A percentile compares a stretch with the other conserved stretches of the same genome.
Evolutionary conservation across 2,329 filamentous ascomycete genomes (phyloP).

Genomic region (Colletotrichum sp.): DNA sequence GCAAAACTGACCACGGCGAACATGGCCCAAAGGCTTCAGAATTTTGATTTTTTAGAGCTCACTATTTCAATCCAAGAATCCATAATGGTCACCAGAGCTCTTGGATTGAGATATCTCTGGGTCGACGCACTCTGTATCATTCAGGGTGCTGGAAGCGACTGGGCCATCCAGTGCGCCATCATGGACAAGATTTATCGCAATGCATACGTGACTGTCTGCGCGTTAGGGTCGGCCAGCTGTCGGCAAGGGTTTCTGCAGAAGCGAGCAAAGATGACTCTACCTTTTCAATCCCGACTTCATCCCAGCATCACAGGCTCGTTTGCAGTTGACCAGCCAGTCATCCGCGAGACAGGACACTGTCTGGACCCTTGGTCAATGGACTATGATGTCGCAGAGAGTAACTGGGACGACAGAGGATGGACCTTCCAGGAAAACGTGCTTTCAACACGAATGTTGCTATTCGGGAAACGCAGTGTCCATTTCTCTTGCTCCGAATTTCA

Average conservation of each 20-base stretch:
- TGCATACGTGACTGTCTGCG: not conserved
- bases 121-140: not conserved
- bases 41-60: not conserved
- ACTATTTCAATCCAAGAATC: not conserved
- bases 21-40: not conserved
- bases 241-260: not conserved
- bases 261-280: not conserved
- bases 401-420: not conserved
- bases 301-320: not conserved
- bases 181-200: not conserved
- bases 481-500: not conserved
- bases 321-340: not conserved
- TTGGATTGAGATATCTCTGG: not conserved
- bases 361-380: not conserved
- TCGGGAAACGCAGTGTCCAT: not conserved
- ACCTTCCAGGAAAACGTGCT: not conserved
- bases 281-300: not conserved
- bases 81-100: not conserved
- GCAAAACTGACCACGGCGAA: not conserved
- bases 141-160: not conserved
- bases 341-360: not conserved
- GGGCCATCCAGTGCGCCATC: not conserved
- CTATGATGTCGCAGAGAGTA: not conserved
- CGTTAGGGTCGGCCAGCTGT: not conserved
- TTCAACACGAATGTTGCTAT: not conserved